These are phyloP conservation scores for Hamigera avellanea DNA, from an alignment of 495 filamentous ascomycete species.

Conservation along the genomic window DNA sequence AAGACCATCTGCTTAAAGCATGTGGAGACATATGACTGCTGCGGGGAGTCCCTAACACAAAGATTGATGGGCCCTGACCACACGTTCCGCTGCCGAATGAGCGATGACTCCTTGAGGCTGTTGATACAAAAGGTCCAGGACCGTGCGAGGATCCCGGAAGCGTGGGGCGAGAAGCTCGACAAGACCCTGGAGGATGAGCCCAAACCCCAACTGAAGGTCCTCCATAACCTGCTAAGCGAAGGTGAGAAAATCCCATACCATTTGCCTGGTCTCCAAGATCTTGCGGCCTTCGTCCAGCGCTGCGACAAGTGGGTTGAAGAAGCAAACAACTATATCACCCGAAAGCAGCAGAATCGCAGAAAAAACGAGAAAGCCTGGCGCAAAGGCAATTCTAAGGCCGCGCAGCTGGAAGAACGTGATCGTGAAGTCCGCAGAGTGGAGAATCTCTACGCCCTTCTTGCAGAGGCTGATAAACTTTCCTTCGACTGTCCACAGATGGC, in stretches of 20 bases:
- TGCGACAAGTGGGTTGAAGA: constrained; percentile 99
- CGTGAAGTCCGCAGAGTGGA: constrained; percentile 82
- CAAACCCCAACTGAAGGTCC: constrained; percentile 72
- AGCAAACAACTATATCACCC: constrained; percentile 90
- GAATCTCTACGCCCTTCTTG: constrained; percentile 76
- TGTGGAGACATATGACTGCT: constrained; percentile 68
- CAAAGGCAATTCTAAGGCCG: constrained; percentile 58
- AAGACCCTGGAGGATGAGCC: constrained; percentile 70
- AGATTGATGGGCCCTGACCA: constrained; percentile 52
- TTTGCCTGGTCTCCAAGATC: constrained; percentile 67
- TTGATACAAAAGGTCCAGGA: constrained; percentile 70
- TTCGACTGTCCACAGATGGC: constrained; percentile 94
- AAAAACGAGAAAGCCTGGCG: constrained; percentile 95
- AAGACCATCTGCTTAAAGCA: constrained; percentile 73
- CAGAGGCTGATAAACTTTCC: constrained; percentile 73
- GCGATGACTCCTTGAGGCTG: constrained; percentile 53
- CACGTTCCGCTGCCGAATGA: constrained; percentile 61
- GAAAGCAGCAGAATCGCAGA: constrained; percentile 95
- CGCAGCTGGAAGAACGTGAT: constrained; percentile 82
- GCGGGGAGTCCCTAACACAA: constrained; percentile 49
- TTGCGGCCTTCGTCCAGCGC: constrained; percentile 82
- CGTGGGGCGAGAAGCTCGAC: constrained; percentile 85
- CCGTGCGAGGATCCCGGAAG: constrained; percentile 72
- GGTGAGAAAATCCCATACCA: constrained; percentile 96
- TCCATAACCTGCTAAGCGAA: constrained; percentile 78